Evolutionary conservation across 371 early-diverging fungal genomes (phyloP), one percentile per base, ranked within the genome.

Genomic region (Mortierella polycephala): DNA sequence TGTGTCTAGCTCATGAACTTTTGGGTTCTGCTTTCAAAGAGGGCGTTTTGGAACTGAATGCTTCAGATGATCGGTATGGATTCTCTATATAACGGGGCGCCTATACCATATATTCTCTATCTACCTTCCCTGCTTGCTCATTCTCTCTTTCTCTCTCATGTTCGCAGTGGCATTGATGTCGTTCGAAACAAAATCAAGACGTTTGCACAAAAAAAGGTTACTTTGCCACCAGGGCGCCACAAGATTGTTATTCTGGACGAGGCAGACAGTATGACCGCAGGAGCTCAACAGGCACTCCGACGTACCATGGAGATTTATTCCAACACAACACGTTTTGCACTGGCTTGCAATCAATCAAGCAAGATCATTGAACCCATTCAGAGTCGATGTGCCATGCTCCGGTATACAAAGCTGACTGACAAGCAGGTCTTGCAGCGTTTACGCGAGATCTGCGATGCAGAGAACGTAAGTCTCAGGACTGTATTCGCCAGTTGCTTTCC

Each of bases 281-380:
- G 93, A 47, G 98, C 98, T 20, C 97, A 98, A 81, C 99, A 99
- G 82, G 99, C 99, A 7, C 90, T 99, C 74, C 91, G 99, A 60
- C 90, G 99, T 51, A 96, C 96, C 0, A 97, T 99, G 97, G 99
- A 99, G 84, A 93, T 96, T 40, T 96, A 96, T 82, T 94, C 96
- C 21, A 87, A 86, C 49, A 96, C 97, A 0, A 98, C 98, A 7
- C 92, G 99, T 57, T 99, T 99, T 85, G 99, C 97, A 5, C 86
- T 99, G 42, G 99, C 99, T 5, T 99, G 99, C 86, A 99, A 99
- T 82, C 86, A 94, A 77, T 94, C 98, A 57, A 89, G 88, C 79
- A 99, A 99, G 83, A 97, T 99, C 71, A 98, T 99, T 74, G 99
- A 99, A 75, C 99, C 99, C 23, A 99, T 99, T 69, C 99, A 99